Conservation (phyloP, 129 eudicot species). For the Pittosporum tobira region DNA sequence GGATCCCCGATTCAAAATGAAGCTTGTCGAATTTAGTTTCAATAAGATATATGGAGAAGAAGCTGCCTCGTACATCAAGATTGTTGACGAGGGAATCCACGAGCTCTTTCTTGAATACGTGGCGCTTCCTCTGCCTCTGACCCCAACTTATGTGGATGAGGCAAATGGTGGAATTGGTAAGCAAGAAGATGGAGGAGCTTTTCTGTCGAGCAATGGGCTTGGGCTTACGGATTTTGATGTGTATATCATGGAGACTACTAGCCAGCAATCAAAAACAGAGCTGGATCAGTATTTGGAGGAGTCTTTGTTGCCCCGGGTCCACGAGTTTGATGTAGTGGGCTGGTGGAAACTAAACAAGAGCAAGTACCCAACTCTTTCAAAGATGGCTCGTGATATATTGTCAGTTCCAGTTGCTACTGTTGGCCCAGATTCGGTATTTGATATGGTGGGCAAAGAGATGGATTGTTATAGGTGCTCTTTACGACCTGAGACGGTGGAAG, state of each 20-base stretch:
- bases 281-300: conserved; percentile 72
- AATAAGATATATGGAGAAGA: conserved; percentile 66
- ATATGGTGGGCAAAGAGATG: conserved; percentile 45
- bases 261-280: conserved; percentile 55
- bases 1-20: conserved; percentile 93
- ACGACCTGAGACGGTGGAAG: conserved; percentile 70
- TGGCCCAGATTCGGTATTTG: conserved; percentile 39
- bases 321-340: conserved; percentile 66
- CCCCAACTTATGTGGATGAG: conserved; percentile 32
- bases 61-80: conserved; percentile 35
- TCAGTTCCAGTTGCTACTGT: conserved; percentile 54
- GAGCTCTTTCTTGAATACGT: conserved; percentile 64
- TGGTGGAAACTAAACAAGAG: conserved; percentile 67
- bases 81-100: conserved; percentile 79
- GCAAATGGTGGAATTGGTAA: conserved; percentile 28
- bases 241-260: conserved; percentile 48
- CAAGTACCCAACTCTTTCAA: conserved; percentile 64
- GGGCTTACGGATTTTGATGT: conserved; percentile 75
- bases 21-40: conserved; percentile 81
- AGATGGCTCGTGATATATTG: conserved; percentile 79
- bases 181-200: conserved; percentile 30
- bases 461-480: conserved; percentile 45
- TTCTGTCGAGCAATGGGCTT: conserved; percentile 37
- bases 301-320: conserved; percentile 55
- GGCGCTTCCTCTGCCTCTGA: conserved; percentile 37